These are phyloP conservation scores for Colletotrichum sidae DNA, from an alignment of 2,329 filamentous ascomycete genomes.

Conservation along the genomic window DNA sequence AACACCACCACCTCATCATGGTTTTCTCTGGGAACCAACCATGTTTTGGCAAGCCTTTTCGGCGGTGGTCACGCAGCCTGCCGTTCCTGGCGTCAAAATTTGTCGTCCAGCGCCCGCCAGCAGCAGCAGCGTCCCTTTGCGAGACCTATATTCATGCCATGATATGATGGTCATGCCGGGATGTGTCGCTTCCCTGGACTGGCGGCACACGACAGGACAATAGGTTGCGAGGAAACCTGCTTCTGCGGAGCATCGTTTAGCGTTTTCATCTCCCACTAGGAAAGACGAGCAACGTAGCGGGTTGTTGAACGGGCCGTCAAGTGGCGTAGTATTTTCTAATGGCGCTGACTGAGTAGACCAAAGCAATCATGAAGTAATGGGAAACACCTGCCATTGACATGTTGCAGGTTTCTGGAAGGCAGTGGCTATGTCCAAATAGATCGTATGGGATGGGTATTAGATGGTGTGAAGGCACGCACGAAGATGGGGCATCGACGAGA, in stretches of 20 bases:
- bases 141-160: slow-evolving; percentile 4
- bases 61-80: slow-evolving; percentile 12
- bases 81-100: slow-evolving; percentile 1
- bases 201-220: slow-evolving; percentile 4
- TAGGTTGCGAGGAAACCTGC: neutral
- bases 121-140: neutral
- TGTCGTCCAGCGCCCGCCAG: slow-evolving; percentile 15
- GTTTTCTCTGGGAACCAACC: too few relatives aligned
- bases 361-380: neutral
- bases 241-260: slow-evolving; percentile 6
- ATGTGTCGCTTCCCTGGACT: slow-evolving; percentile 4
- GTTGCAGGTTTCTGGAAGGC: neutral
- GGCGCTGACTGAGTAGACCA: too few relatives aligned
- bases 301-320: too few relatives aligned
- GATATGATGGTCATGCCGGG: slow-evolving; percentile 12
- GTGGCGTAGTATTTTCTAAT: too few relatives aligned
- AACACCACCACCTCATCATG: too few relatives aligned
- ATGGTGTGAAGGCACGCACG: slow-evolving; percentile 1
- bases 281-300: slow-evolving; percentile 2
- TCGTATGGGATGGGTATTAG: too few relatives aligned
- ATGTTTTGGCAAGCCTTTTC: neutral
- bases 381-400: too few relatives aligned
- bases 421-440: neutral
- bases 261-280: neutral
- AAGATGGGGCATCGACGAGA: neutral